Evolutionary conservation across 768 basidiomycete species (phyloP), one percentile per base, ranked within the genome.

Genomic region (Boletus edulis): DNA sequence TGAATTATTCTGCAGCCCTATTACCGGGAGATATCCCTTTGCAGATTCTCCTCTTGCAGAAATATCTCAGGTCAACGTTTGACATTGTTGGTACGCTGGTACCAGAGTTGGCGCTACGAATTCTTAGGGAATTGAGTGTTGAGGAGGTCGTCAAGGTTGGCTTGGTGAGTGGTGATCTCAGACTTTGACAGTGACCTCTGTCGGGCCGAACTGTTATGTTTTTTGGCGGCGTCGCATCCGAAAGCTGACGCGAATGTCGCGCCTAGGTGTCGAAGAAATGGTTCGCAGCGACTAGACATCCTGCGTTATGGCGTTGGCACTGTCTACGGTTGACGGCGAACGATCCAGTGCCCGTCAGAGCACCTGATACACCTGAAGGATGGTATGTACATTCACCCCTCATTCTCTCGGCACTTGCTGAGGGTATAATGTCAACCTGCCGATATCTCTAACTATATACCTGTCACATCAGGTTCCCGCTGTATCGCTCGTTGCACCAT

Each of bases 21-120:
- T 76, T 91, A 58, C 92, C 93, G 0, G 90, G 91, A 32, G 93
- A 94, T 62, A 89, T 94, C 32, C 83, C 82, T 12, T 77, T 90
- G 7, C 93, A 94, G 67, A 91, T 95, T 42, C 78, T 88, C 1
- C 81, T 91, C 3, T 80, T 96, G 17, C 83, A 94, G 69, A 91
- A 92, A 69, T 94, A 96, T 61, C 80, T 82, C 35, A 83, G 80
- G 61, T 88, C 88, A 13, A 88, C 90, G 7, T 90, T 90, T 62
- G 94, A 96, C 65, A 78, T 96, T 46, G 74, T 95, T 31, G 87
- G 88, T 8, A 78, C 79, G 43, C 76, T 95, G 17, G 78, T 86
- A 0, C 85, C 85, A 0, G 79, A 85, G 18, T 70, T 94, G 1
- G 80, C 84, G 0, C 76, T 87, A 58, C 78, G 80, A 43, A 77